phyloP scores from a whole-genome alignment of 495 filamentous ascomycete genomes.

The Hypomontagnella submonticulosa region DNA sequence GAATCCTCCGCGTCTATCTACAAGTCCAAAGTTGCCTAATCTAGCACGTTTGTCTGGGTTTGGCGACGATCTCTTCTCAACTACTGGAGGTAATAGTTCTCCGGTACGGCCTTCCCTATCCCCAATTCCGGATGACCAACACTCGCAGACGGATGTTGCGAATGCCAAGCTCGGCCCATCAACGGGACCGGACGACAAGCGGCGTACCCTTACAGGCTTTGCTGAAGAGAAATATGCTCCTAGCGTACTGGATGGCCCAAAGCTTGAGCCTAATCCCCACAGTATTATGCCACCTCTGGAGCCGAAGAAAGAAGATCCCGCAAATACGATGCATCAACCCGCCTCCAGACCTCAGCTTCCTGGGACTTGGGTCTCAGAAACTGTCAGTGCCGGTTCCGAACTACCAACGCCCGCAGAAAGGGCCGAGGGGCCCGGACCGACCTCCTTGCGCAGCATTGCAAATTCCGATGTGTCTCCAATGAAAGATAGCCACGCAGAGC shows the following conservation, averaged over 20 bases:
- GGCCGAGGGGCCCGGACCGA: conserved; percentile 18
- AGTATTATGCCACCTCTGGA: conserved; percentile 25
- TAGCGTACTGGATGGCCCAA: conserved; percentile 33
- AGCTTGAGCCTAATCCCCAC: conserved; percentile 34
- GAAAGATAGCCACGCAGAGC: conserved; percentile 35
- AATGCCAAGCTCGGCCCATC: conserved; percentile 9
- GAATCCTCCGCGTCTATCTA: conserved; percentile 50
- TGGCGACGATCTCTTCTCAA: conserved; percentile 60
- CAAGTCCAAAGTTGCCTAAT: conserved; percentile 70
- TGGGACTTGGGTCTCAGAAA: conserved; percentile 73
- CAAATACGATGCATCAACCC: conserved; percentile 32
- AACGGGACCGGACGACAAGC: conserved; percentile 6
- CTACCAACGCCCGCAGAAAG: conserved; percentile 32
- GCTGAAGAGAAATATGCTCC: conserved; percentile 28
- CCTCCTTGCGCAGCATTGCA: conserved; percentile 21
- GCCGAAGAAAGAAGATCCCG: conserved; percentile 26
- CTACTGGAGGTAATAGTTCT: conserved; percentile 26
- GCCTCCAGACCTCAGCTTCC: conserved; percentile 66
- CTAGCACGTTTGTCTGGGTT: conserved; percentile 73
- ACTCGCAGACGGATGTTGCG: conserved; percentile 6
- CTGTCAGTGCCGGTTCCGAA: conserved; percentile 52
- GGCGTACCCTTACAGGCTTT: conserved; percentile 16
- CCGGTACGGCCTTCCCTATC: conserved; percentile 12
- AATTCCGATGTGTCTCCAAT: conserved; percentile 38
- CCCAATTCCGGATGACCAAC: conserved; percentile 15